Conservation (phyloP, 495 filamentous ascomycete genomes). For the Talaromyces wortmannii region DNA sequence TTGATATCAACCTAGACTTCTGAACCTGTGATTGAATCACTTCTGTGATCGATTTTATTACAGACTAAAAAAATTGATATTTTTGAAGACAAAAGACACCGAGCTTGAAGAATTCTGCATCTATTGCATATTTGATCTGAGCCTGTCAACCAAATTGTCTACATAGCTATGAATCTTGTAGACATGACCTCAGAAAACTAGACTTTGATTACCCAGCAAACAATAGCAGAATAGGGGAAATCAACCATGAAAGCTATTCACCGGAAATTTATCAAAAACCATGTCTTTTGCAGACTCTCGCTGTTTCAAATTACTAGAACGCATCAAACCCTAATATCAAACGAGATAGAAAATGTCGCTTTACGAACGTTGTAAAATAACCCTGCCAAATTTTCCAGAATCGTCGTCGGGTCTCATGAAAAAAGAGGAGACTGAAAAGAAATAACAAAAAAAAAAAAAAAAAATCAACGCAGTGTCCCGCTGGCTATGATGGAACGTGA, state of each 20-base stretch:
- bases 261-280: neutral
- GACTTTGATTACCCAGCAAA: neutral
- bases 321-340: too few species aligned
- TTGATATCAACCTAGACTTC: constrained; percentile 1
- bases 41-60: too few species aligned
- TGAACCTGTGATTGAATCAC: neutral
- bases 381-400: neutral
- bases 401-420: neutral
- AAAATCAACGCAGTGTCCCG: too few species aligned
- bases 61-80: too few species aligned
- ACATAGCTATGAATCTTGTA: neutral
- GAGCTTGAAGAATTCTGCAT: too few species aligned
- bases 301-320: too few species aligned
- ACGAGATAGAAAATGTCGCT: too few species aligned
- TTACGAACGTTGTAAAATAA: neutral
- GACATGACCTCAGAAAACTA: neutral
- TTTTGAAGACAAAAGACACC: too few species aligned
- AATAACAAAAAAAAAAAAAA: too few species aligned
- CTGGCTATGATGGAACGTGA: too few species aligned
- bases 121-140: neutral
- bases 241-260: neutral
- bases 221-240: neutral
- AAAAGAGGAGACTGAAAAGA: too few species aligned
- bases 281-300: too few species aligned
- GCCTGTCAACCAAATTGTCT: neutral